Evolutionary conservation across 108 stramenopile species (phyloP).

Genomic region (Parietichytrium sp.): DNA sequence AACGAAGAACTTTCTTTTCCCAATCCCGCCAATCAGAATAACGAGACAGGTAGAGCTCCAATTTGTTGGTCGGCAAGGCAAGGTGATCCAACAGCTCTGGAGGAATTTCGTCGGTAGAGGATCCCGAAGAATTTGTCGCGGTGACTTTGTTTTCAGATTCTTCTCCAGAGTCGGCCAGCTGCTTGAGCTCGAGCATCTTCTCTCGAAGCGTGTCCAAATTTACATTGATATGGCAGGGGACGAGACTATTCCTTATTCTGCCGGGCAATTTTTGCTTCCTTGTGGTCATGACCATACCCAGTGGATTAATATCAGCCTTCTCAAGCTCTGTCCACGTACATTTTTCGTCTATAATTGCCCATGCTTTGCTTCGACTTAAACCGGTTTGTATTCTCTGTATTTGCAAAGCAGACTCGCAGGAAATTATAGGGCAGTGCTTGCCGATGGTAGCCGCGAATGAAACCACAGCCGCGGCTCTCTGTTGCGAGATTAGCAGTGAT

Average conservation of each 20-base stretch:
- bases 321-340: neutral
- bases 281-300: neutral
- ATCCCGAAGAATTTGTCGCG: too few relatives aligned
- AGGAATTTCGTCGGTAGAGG: too few relatives aligned
- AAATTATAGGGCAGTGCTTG: neutral
- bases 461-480: neutral
- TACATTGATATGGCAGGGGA: neutral
- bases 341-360: neutral
- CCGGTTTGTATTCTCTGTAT: neutral
- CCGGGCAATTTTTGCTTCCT: neutral
- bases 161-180: neutral
- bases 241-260: neutral
- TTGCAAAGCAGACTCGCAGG: neutral
- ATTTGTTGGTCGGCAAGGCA: neutral
- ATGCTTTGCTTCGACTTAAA: neutral
- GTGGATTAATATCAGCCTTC: neutral
- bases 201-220: neutral
- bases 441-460: neutral
- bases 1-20: neutral
- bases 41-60: neutral
- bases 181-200: too few relatives aligned
- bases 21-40: constrained; percentile 2
- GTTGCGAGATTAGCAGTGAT: neutral
- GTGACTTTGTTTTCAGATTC: neutral
- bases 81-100: too few relatives aligned